phyloP scores from a whole-genome alignment of 106 monocot genomes.

The Allium cepa region DNA sequence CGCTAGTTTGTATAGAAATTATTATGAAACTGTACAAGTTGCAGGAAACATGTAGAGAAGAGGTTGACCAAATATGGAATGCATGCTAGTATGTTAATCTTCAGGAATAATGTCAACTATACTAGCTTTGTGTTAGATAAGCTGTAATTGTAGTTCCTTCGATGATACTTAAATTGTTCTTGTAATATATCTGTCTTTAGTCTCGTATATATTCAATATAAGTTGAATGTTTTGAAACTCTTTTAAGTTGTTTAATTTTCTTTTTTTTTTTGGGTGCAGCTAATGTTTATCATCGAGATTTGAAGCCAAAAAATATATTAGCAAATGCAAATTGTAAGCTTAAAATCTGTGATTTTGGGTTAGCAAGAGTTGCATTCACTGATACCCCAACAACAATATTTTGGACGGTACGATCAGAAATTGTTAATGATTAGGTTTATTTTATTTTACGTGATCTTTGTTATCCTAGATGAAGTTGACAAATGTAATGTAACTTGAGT shows the following conservation, averaged over 20 bases:
- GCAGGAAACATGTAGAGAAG: no score
- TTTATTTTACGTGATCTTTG: background rate
- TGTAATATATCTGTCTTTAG: no score
- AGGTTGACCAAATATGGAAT: no score
- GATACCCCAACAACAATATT: conserved; percentile 58
- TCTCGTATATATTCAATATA: background rate
- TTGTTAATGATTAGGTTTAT: background rate
- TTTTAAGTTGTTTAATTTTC: background rate
- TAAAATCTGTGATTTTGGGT: conserved; percentile 68
- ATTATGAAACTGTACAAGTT: no score
- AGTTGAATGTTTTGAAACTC: no score
- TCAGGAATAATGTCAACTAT: no score
- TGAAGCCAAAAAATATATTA: conserved; percentile 66
- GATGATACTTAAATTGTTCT: background rate
- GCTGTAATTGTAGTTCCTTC: background rate
- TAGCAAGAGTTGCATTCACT: conserved; percentile 59
- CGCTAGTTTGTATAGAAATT: no score
- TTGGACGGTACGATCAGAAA: conserved; percentile 45
- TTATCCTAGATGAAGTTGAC: background rate
- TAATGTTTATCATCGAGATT: conserved; percentile 71
- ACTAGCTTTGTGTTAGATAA: background rate
- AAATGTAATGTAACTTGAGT: background rate
- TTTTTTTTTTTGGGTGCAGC: conserved; percentile 28
- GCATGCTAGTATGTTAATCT: no score
- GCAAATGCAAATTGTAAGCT: conserved; percentile 71